Percentiles rank a stretch among this genome's conserved stretches.
These are phyloP conservation scores for Phytophthora idaei DNA, from an alignment of 352 stramenopile genomes.

Conservation along the genomic window DNA sequence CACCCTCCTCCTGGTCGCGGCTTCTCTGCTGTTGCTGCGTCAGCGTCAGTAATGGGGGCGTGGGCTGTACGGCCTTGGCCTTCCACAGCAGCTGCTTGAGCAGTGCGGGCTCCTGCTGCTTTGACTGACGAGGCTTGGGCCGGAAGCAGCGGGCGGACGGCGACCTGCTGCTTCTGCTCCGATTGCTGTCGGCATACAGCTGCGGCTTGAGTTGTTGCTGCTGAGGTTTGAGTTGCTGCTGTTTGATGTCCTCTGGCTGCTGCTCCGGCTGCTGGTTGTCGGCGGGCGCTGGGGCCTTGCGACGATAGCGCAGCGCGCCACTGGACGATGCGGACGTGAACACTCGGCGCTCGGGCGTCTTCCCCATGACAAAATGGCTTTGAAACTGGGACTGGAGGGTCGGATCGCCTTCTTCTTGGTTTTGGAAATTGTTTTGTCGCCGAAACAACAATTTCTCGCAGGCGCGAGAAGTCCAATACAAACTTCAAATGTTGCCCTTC, in stretches of 20 bases:
- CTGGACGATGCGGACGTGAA: slow-evolving; percentile 9
- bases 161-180: slow-evolving; percentile 17
- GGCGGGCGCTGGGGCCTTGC: slow-evolving; percentile 39
- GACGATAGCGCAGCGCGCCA: slow-evolving; percentile 52
- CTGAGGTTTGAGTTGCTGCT: slow-evolving; percentile 12
- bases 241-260: slow-evolving; percentile 10
- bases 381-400: slow-evolving; percentile 9
- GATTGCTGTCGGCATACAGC: neutral
- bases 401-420: slow-evolving; percentile 22
- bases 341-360: slow-evolving; percentile 51
- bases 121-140: slow-evolving; percentile 3
- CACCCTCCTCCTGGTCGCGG: slow-evolving; percentile 8
- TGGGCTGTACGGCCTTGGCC: slow-evolving; percentile 42
- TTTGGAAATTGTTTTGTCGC: neutral
- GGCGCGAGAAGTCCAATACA: slow-evolving; percentile 18
- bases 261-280: slow-evolving; percentile 45
- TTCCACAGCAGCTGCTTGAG: slow-evolving; percentile 76
- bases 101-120: slow-evolving; percentile 26
- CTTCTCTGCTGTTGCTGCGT: slow-evolving; percentile 13
- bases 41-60: neutral
- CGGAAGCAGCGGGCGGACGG: slow-evolving; percentile 10
- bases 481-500: slow-evolving; percentile 16
- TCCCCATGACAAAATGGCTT: slow-evolving; percentile 42
- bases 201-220: neutral
- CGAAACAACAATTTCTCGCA: slow-evolving; percentile 1